Evolutionary conservation across 768 basidiomycete genomes (phyloP).

Genomic region (Rhizopogon vulgaris): DNA sequence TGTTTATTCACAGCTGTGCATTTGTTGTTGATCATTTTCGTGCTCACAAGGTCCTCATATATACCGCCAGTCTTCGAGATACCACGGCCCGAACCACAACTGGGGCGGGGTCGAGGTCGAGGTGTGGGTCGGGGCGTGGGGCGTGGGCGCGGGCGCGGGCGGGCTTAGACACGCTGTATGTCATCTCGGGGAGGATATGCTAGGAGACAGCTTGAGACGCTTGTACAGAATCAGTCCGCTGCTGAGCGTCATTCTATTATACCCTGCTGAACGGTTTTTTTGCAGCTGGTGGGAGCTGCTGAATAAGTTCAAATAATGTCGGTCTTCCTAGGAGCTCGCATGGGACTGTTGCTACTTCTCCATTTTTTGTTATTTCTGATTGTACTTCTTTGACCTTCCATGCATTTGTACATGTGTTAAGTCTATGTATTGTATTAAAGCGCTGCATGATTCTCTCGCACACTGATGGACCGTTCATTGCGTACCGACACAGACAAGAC

Average conservation of each 20-base stretch:
- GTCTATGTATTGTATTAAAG: too few relatives aligned
- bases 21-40: neutral
- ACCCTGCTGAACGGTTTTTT: neutral
- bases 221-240: slow-evolving; percentile 46
- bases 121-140: too few relatives aligned
- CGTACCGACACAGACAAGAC: too few relatives aligned
- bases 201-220: slow-evolving; percentile 40
- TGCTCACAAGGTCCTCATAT: slow-evolving; percentile 4
- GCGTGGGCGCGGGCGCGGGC: too few relatives aligned
- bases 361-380: too few relatives aligned
- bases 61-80: slow-evolving; percentile 6
- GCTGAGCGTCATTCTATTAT: slow-evolving; percentile 4
- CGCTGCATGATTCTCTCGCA: too few relatives aligned
- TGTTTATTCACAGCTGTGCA: slow-evolving; percentile 6
- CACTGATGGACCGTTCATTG: too few relatives aligned
- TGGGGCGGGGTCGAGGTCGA: neutral
- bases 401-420: too few relatives aligned
- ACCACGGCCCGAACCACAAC: slow-evolving; percentile 4
- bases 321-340: neutral
- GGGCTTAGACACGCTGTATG: slow-evolving; percentile 37
- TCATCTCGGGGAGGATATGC: slow-evolving; percentile 45
- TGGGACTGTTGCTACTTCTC: neutral
- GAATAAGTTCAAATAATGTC: slow-evolving; percentile 8
- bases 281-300: slow-evolving; percentile 7
- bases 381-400: too few relatives aligned